Evolutionary conservation across 495 filamentous ascomycete species (phyloP), one percentile per base, ranked within the genome.

Genomic region (Aspergillus taichungensis): DNA sequence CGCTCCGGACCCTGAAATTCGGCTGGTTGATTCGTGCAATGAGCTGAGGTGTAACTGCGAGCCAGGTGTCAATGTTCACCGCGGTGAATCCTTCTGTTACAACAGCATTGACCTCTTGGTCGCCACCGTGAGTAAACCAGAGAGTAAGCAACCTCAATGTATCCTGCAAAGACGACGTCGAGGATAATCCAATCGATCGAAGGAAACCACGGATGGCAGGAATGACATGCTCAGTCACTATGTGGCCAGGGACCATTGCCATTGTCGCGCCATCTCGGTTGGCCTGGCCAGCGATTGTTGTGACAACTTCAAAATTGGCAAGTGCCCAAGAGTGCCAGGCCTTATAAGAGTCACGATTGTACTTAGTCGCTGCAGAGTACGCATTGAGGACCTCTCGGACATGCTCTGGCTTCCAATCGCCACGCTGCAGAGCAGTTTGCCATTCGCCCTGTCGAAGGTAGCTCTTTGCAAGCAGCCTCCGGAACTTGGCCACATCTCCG

Each of bases 241-340:
- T 78, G 13, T 77, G 67, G 7, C 71, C 69, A 30, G 77, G 80
- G 11, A 85, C 65, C 53, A 71, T 60, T 29, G 72, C 62, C 9
- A 66, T 54, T n/a, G 52, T 50, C 9, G 56, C 49, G 27, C 60
- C 59, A 38, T 84, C 80, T 10, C 75, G 72, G 50, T 79, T 83
- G 8, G 71, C 70, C 37, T 81, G 66, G 24, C 77, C 75, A 13
- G 77, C 74, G 45, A 91, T 74, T 3, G 84, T 77, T 43, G 87
- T 94, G 24, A 97, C 90, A 34, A 97, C 90, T 62, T 99, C 91
- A 56, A 97, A 99, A 61, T 99, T 99, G 12, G 94, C 92, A 34
- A 97, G 68, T n/a, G 92, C 92, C 92, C 94, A 99, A 3, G 92
- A 82, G 61, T 99, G 92, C 92, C 92, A 99, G 13, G 92, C 92